Conservation (phyloP, 306 rosid species). For the Glycyrrhiza uralensis region DNA sequence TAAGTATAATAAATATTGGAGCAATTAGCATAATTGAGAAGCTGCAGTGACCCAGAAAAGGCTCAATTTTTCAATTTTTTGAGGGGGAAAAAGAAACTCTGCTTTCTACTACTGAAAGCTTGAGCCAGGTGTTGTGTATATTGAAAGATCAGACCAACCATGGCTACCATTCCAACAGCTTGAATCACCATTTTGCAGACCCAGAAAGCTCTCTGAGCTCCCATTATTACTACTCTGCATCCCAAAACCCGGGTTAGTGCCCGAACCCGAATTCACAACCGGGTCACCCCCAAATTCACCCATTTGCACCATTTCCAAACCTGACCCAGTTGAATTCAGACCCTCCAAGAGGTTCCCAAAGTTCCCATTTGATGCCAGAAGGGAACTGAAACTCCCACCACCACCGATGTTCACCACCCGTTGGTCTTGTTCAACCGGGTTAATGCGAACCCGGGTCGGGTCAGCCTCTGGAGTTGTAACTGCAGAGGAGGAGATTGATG, state of each 20-base stretch:
- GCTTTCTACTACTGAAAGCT: slow-evolving; percentile 55
- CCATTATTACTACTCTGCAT: slow-evolving; percentile 37
- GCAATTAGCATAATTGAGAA: slow-evolving; percentile 6
- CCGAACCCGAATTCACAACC: slow-evolving; percentile 43
- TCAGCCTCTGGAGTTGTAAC: background rate
- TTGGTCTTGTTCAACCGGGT: slow-evolving; percentile 33
- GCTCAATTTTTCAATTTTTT: slow-evolving; percentile 24
- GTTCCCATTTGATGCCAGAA: slow-evolving; percentile 56
- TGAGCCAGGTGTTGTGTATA: slow-evolving; percentile 84
- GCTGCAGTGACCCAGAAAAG: slow-evolving; percentile 22
- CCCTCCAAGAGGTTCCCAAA: slow-evolving; percentile 59
- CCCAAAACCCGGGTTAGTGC: slow-evolving; percentile 36
- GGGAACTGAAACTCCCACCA: slow-evolving; percentile 69
- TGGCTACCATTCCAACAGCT: slow-evolving; percentile 61
- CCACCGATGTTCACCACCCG: slow-evolving; percentile 44
- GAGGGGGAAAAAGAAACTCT: no score
- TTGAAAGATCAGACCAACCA: slow-evolving; percentile 95
- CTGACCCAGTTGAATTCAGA: slow-evolving; percentile 53
- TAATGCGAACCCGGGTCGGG: background rate
- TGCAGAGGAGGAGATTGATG: slow-evolving; percentile 9
- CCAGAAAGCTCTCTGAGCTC: slow-evolving; percentile 43
- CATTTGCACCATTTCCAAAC: slow-evolving; percentile 50
- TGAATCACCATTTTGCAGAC: slow-evolving; percentile 59
- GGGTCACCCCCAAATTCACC: slow-evolving; percentile 46
- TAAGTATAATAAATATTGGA: slow-evolving; percentile 20